Evolutionary conservation across 108 stramenopile genomes (phyloP).

Genomic region (Cyclostephanos tholiformis): DNA sequence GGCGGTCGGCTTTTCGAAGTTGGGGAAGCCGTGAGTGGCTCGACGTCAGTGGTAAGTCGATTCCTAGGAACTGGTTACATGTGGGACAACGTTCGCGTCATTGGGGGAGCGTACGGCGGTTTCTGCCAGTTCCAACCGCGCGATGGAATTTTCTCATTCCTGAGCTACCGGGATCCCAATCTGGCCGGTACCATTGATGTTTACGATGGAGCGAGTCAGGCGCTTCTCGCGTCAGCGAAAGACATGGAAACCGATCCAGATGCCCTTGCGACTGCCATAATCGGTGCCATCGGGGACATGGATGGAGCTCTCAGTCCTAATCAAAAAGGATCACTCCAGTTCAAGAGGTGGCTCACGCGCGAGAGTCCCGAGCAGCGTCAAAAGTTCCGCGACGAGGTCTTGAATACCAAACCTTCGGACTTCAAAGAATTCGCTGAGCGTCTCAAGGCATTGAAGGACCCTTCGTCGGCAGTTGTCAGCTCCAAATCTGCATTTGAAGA

Average conservation of each 20-base stretch:
- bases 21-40: conserved; percentile 83
- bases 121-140: conserved; percentile 90
- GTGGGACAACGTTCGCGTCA: conserved; percentile 96
- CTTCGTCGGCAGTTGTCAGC: conserved; percentile 87
- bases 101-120: conserved; percentile 94
- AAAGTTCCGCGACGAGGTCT: conserved; percentile 83
- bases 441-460: conserved; percentile 78
- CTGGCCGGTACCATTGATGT: conserved; percentile 90
- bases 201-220: conserved; percentile 90
- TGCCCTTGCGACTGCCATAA: conserved; percentile 80
- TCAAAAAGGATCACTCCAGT: conserved; percentile 77
- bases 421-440: conserved; percentile 89
- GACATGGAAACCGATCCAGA: conserved; percentile 82
- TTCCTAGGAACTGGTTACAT: conserved; percentile 91
- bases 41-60: conserved; percentile 73
- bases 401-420: conserved; percentile 86
- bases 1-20: conserved; percentile 84
- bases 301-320: conserved; percentile 91
- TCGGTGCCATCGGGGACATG: conserved; percentile 94
- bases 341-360: conserved; percentile 84
- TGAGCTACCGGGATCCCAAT: conserved; percentile 97
- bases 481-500: conserved; percentile 88
- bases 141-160: conserved; percentile 80
- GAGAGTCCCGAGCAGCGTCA: conserved; percentile 86
- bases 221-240: conserved; percentile 74